These are phyloP conservation scores for Lentinula sp. DNA, from an alignment of 768 basidiomycete genomes.

Conservation along the genomic window DNA sequence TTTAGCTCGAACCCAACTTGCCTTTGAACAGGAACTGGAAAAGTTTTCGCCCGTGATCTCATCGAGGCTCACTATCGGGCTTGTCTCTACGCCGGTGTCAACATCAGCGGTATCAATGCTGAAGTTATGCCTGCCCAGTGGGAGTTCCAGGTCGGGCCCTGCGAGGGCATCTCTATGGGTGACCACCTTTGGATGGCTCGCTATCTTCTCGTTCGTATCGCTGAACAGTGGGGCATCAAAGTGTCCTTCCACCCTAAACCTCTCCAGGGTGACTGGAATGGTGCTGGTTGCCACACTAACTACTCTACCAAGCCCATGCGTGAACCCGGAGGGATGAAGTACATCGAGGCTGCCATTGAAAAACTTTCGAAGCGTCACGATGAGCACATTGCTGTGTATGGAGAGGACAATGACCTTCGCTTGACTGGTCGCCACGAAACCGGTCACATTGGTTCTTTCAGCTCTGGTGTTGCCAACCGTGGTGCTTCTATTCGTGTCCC, in stretches of 20 bases:
- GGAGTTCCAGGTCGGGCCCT: conserved; percentile 99
- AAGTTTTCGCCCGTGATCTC: conserved; percentile 97
- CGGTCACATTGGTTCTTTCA: conserved; percentile 86
- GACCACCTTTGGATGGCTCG: conserved; percentile 99
- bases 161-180: conserved; percentile 96
- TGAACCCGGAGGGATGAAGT: conserved; percentile 87
- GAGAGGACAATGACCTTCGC: conserved; percentile 95
- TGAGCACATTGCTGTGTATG: conserved; percentile 96
- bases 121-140: conserved; percentile 99
- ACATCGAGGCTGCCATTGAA: conserved; percentile 89
- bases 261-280: conserved; percentile 97
- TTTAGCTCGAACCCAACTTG: background rate
- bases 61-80: conserved; percentile 99
- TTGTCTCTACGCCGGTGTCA: conserved; percentile 91
- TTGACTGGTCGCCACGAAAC: conserved; percentile 98
- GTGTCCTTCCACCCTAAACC: conserved; percentile 99
- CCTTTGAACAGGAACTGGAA: conserved; percentile 70
- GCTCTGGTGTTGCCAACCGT: conserved; percentile 94
- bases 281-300: conserved; percentile 98
- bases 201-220: conserved; percentile 90
- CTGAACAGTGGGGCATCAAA: conserved; percentile 96
- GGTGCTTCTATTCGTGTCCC: conserved; percentile 97
- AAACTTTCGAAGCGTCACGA: conserved; percentile 87
- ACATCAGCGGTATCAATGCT: conserved; percentile 99
- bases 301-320: conserved; percentile 94